These are phyloP conservation scores for Durio zibethinus DNA, from an alignment of 345 rosid genomes.

Conservation along the genomic window DNA sequence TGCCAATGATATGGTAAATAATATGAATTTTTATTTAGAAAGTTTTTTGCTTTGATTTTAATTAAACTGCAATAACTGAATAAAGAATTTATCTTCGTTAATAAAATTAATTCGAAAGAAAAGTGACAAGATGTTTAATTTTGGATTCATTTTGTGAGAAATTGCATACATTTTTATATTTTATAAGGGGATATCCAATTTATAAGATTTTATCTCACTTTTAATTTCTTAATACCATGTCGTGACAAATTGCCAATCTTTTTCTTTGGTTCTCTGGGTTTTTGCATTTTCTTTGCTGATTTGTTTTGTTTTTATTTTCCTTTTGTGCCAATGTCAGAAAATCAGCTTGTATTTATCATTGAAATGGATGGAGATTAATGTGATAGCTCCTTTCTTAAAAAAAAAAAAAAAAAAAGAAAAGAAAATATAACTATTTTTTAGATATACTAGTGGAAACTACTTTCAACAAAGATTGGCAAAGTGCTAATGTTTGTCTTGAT, in stretches of 20 bases:
- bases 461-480: not conserved
- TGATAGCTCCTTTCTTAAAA: not conserved
- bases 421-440: not conserved
- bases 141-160: not conserved
- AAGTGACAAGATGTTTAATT: not conserved
- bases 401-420: not conserved
- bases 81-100: not conserved
- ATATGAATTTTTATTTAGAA: not conserved
- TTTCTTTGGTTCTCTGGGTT: not conserved
- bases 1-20: not conserved
- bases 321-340: not conserved
- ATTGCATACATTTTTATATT: not conserved
- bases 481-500: not conserved
- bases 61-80: not conserved
- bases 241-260: not conserved
- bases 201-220: not conserved
- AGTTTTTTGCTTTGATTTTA: not conserved
- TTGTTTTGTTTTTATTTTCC: not conserved
- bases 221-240: not conserved
- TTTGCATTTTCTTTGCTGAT: not conserved
- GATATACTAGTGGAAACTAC: not conserved
- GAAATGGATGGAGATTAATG: not conserved
- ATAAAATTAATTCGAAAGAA: not conserved
- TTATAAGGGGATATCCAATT: not conserved
- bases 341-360: not conserved